Evolutionary conservation across 208 protist species (phyloP).

Genomic region (Acanthamoeba sp.): DNA sequence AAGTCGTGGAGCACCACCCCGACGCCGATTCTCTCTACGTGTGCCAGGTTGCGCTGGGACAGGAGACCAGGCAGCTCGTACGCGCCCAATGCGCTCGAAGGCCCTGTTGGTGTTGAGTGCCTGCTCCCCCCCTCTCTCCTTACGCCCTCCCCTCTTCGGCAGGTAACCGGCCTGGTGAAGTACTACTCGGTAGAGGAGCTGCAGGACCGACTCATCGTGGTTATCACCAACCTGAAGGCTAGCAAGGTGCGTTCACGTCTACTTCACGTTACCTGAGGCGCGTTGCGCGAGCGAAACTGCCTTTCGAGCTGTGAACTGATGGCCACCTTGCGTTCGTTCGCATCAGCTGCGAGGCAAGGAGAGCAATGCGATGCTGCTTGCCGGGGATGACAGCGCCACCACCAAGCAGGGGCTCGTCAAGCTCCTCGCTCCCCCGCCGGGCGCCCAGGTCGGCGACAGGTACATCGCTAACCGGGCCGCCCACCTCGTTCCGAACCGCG

Average conservation of each 20-base stretch:
- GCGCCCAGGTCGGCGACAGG: neutral
- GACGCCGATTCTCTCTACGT: conserved; percentile 56
- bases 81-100: neutral
- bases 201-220: conserved; percentile 19
- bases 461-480: no score
- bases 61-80: conserved; percentile 30
- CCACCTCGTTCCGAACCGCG: no score
- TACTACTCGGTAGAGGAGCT: conserved; percentile 53
- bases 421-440: neutral
- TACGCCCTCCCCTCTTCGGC: neutral
- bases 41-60: neutral
- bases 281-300: no score
- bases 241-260: no score
- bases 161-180: conserved; percentile 47
- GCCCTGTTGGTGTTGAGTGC: no score
- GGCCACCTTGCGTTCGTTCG: no score
- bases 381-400: conserved; percentile 42
- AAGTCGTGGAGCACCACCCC: conserved; percentile 20
- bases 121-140: neutral
- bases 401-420: conserved; percentile 35
- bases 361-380: conserved; percentile 49
- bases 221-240: conserved; percentile 48
- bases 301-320: neutral
- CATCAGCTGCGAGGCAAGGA: conserved; percentile 58
- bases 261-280: no score